Base-by-base conservation (phyloP, 1,139 yeast genomes). In the Debaryomycetaceae sp. region DNA sequence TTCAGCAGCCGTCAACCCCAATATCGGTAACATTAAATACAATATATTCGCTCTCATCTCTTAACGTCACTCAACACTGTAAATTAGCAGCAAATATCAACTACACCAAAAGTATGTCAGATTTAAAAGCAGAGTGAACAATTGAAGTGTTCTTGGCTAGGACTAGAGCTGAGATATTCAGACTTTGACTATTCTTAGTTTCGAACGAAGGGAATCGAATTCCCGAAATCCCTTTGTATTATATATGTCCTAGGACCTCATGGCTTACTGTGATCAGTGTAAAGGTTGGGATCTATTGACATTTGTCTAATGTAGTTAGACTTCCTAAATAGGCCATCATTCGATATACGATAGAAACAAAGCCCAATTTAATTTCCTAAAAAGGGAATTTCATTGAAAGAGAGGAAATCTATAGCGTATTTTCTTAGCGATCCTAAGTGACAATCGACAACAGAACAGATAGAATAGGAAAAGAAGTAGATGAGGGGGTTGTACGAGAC, bases 251-350 rank as follows among this genome's bases (percentile, higher is more conserved):
- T 8, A n/a, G n/a, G 3, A n/a, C 9, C n/a, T 30, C 31, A 30
- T 13, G 4, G 13, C 31, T 30, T 13, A 3, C n/a, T n/a, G 13
- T 15, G 15, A 15, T 30, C 9, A 30, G 9, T 8, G 31, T 4
- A 30, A 13, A 30, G 31, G 7, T 13, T 13, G 31, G 8, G 31
- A 15, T 13, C 31, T 30, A 30, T 30, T 30, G 17, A 30, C 31
- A 30, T 30, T 30, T 30, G 15, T 13, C 26, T 8, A 30, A 38
- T 16, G 31, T 41, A 37, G 42, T 41, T 31, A 41, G 45, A 39
- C 47, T 56, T 46, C 61, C 61, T 49, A 49, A 49, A 49, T 46
- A 46, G 58, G 61, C 47, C 43, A 42, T 24, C 11, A 33, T 29
- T 26, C 33, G 26, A 22, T 22, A 8, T 22, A 22, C 26, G 26